phyloP scores from a whole-genome alignment of 306 rosid species.

The Leucaena leucocephala region DNA sequence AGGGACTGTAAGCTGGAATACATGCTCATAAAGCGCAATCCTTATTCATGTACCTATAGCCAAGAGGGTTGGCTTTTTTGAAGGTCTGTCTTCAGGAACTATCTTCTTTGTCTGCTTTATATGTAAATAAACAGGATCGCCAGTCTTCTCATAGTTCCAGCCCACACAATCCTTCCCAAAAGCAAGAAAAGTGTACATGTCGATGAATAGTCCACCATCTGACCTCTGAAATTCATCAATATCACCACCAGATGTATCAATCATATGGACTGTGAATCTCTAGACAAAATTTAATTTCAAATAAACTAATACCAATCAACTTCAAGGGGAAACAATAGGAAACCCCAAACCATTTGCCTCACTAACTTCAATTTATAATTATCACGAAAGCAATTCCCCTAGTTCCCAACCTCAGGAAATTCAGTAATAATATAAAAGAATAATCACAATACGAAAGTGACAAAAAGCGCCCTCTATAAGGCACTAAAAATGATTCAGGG shows the following conservation, averaged over 20 bases:
- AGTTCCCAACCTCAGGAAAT: neutral
- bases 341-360: neutral
- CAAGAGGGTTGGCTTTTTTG: conserved; percentile 66
- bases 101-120: conserved; percentile 56
- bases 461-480: neutral
- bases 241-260: conserved; percentile 15
- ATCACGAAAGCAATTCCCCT: neutral
- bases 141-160: conserved; percentile 70
- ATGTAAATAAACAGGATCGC: conserved; percentile 68
- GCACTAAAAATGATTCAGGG: neutral
- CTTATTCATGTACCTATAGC: conserved; percentile 54
- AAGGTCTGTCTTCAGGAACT: conserved; percentile 71
- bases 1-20: neutral
- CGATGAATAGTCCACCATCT: conserved; percentile 69
- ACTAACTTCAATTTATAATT: neutral
- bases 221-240: conserved; percentile 58
- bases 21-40: neutral
- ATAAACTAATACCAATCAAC: neutral
- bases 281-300: neutral
- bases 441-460: neutral
- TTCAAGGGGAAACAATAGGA: neutral
- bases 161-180: conserved; percentile 65
- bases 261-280: neutral
- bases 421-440: neutral
- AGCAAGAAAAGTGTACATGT: conserved; percentile 68